phyloP scores from a whole-genome alignment of 306 rosid species.

The Acmispon strigosus region DNA sequence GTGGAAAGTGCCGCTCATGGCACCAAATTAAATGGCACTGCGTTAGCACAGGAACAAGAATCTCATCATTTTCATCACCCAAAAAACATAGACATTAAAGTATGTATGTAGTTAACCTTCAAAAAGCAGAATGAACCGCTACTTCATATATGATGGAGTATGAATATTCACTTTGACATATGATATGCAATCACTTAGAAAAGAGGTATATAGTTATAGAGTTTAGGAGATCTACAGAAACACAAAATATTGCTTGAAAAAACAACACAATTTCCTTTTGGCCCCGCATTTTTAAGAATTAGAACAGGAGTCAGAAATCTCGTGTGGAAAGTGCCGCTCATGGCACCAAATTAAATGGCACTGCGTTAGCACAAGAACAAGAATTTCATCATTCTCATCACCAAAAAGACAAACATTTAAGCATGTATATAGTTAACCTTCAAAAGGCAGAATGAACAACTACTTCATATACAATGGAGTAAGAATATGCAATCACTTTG shows the following conservation, averaged over 20 bases:
- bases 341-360: slow-evolving; percentile 10
- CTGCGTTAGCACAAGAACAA: slow-evolving; percentile 26
- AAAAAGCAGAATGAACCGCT: no score
- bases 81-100: neutral
- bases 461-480: neutral
- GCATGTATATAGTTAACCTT: neutral
- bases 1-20: slow-evolving; percentile 43
- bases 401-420: neutral
- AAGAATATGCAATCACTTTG: no score
- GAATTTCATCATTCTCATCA: slow-evolving; percentile 29
- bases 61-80: slow-evolving; percentile 27
- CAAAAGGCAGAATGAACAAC: neutral
- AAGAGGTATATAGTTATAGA: no score
- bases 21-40: slow-evolving; percentile 15
- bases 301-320: slow-evolving; percentile 36
- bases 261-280: neutral
- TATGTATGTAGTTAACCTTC: no score
- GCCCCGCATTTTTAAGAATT: neutral
- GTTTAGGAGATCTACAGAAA: no score
- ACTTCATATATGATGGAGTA: no score
- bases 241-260: no score
- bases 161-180: no score
- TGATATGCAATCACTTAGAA: no score
- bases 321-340: slow-evolving; percentile 48
- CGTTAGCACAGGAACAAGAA: slow-evolving; percentile 19